Percentiles rank a stretch among this genome's conserved stretches.
phyloP scores from a whole-genome alignment of 768 basidiomycete genomes.

The Suillus fuscotomentosus region DNA sequence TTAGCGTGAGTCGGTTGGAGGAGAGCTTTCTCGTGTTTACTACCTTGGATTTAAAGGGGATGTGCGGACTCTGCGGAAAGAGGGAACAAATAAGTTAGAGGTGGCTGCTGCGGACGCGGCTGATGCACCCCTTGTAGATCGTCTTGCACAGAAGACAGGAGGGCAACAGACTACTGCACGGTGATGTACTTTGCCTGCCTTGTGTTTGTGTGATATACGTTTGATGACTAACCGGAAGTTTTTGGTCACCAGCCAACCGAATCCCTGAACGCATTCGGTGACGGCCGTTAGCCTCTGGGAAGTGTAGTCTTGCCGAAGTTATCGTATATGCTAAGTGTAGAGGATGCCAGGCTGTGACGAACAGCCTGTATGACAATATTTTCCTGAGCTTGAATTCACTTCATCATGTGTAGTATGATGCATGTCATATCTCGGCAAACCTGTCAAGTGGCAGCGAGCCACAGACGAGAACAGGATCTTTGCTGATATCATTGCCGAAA shows the following conservation, averaged over 20 bases:
- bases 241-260: background rate
- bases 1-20: slow-evolving; percentile 68
- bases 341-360: slow-evolving; percentile 1
- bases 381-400: background rate
- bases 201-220: background rate
- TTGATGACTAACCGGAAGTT: background rate
- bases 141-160: slow-evolving; percentile 52
- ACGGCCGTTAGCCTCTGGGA: background rate
- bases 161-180: slow-evolving; percentile 66
- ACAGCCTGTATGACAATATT: background rate
- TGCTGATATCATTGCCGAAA: background rate
- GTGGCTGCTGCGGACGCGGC: slow-evolving; percentile 81
- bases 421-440: background rate
- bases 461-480: background rate
- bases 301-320: background rate
- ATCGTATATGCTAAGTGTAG: slow-evolving; percentile 16
- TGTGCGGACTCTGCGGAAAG: slow-evolving; percentile 49
- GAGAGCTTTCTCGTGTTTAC: slow-evolving; percentile 64
- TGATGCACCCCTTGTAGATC: slow-evolving; percentile 66
- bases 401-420: background rate
- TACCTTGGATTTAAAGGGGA: slow-evolving; percentile 87
- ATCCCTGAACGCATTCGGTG: background rate
- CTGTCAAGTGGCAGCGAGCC: background rate
- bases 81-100: slow-evolving; percentile 61
- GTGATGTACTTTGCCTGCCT: slow-evolving; percentile 17